phyloP scores from a whole-genome alignment of 768 basidiomycete genomes.

The Calvatia gigantea region DNA sequence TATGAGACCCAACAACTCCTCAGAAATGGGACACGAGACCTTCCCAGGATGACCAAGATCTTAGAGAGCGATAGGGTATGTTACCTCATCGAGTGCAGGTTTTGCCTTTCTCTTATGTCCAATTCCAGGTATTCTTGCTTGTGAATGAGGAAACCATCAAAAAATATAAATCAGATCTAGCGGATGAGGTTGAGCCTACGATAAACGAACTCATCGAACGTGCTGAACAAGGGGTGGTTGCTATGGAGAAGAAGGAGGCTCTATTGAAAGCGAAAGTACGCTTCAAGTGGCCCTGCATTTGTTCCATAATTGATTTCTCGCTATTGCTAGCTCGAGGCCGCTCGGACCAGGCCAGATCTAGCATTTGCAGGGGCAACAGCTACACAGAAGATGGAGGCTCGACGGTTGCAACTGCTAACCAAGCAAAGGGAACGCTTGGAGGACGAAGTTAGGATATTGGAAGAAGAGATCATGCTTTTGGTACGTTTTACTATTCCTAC shows the following conservation, averaged over 20 bases:
- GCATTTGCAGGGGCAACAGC: constrained; percentile 47
- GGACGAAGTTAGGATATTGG: constrained; percentile 53
- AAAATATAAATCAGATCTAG: constrained; percentile 70
- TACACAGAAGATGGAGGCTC: constrained; percentile 62
- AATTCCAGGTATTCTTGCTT: constrained; percentile 65
- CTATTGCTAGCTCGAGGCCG: constrained; percentile 48
- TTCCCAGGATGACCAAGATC: constrained; percentile 67
- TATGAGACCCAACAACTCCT: constrained; percentile 68
- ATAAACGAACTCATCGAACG: constrained; percentile 71
- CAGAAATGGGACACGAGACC: constrained; percentile 65
- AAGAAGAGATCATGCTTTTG: constrained; percentile 57
- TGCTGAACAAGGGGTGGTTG: constrained; percentile 64
- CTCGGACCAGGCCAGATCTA: constrained; percentile 40
- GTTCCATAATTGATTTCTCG: not conserved
- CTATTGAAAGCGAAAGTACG: constrained; percentile 62
- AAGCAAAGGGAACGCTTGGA: constrained; percentile 70
- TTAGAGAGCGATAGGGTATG: constrained; percentile 64
- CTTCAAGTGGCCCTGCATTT: not conserved
- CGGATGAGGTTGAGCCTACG: constrained; percentile 78
- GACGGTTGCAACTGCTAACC: constrained; percentile 58
- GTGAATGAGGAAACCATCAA: constrained; percentile 71
- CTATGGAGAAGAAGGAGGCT: constrained; percentile 59
- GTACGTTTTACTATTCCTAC: constrained; percentile 26
- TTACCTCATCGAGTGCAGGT: not conserved
- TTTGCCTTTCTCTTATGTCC: not conserved